These are phyloP conservation scores for Cenococcum geophilum DNA, from an alignment of 495 filamentous ascomycete species.

Conservation along the genomic window DNA sequence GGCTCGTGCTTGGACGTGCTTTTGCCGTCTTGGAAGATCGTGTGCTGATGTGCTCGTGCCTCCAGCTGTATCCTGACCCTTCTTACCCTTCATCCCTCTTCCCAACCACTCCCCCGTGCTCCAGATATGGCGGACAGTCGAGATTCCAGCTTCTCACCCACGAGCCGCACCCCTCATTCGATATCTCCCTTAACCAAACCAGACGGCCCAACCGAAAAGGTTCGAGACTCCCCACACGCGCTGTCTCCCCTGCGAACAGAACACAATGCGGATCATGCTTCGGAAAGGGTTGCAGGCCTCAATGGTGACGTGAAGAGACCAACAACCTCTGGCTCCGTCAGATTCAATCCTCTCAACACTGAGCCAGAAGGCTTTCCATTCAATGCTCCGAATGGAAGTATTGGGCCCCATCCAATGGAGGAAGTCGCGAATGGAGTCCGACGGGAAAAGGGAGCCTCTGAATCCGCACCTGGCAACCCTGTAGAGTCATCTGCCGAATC, in stretches of 20 bases:
- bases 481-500: neutral
- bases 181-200: constrained; percentile 16
- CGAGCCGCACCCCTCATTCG: constrained; percentile 20
- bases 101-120: neutral
- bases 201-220: constrained; percentile 10
- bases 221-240: constrained; percentile 13
- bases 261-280: neutral
- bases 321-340: neutral
- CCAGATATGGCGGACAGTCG: constrained; percentile 16
- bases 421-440: neutral
- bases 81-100: neutral
- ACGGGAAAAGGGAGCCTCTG: constrained; percentile 8
- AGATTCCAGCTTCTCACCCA: constrained; percentile 24
- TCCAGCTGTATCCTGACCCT: neutral
- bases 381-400: neutral
- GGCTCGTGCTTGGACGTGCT: no score
- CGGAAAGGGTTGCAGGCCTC: no score
- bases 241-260: constrained; percentile 13
- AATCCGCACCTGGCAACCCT: neutral
- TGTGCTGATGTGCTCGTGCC: no score
- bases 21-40: no score
- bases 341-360: neutral
- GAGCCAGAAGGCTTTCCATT: constrained; percentile 32
- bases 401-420: constrained; percentile 6
- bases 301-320: neutral